Conservation (phyloP, 129 eudicot species). For the Flaveria brownii region DNA sequence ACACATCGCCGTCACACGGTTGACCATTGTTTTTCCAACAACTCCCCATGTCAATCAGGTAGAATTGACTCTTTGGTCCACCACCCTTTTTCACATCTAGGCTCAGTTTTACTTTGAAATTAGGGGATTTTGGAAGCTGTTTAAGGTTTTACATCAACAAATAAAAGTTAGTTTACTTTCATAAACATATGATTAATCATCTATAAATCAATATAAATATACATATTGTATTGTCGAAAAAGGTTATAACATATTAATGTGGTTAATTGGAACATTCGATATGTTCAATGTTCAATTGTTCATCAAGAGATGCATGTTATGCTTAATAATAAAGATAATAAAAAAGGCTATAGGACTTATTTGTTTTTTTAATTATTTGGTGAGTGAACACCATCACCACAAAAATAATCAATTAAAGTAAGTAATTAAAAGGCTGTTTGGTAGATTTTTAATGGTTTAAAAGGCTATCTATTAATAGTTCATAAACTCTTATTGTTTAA, state of each 20-base stretch:
- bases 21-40: constrained; percentile 96
- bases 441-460: too few relatives aligned
- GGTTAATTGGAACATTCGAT: neutral
- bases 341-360: constrained; percentile 10
- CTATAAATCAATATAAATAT: too few relatives aligned
- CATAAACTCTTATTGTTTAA: too few relatives aligned
- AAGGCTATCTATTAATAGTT: too few relatives aligned
- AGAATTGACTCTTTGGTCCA: constrained; percentile 90
- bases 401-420: too few relatives aligned
- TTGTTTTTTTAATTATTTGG: too few relatives aligned
- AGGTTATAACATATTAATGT: too few relatives aligned
- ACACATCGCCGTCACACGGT: constrained; percentile 73
- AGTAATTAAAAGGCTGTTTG: too few relatives aligned
- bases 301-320: constrained; percentile 18
- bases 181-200: too few relatives aligned
- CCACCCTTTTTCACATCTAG: constrained; percentile 80
- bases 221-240: too few relatives aligned
- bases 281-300: neutral
- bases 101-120: constrained; percentile 70
- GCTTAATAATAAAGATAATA: neutral
- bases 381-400: too few relatives aligned
- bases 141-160: neutral
- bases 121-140: constrained; percentile 90
- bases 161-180: neutral
- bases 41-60: constrained; percentile 87